These are phyloP conservation scores for Colletotrichum godetiae DNA, from an alignment of 2,329 filamentous ascomycete genomes.

Conservation along the genomic window DNA sequence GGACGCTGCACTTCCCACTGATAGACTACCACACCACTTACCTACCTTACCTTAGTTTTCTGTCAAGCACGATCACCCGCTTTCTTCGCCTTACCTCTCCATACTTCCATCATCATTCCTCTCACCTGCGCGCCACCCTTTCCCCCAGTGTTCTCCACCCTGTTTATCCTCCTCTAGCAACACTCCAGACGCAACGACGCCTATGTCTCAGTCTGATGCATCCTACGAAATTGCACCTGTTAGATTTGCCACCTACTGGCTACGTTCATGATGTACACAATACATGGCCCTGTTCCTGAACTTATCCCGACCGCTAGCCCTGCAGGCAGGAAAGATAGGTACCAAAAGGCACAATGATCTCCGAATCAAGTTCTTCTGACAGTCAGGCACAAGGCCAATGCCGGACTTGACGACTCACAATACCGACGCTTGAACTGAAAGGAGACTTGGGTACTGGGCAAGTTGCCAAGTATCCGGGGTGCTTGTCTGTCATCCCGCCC, in stretches of 20 bases:
- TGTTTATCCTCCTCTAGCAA: background rate
- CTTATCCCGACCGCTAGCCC: background rate
- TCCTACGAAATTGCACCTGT: background rate
- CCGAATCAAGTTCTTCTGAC: background rate
- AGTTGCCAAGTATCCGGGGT: background rate
- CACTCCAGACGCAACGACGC: background rate
- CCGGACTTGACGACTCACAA: background rate
- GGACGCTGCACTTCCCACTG: background rate
- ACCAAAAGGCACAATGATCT: background rate
- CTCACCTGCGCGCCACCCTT: background rate
- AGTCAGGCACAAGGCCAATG: background rate
- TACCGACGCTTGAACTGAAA: background rate
- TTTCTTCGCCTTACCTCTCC: background rate
- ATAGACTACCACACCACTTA: too few relatives aligned
- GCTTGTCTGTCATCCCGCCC: background rate
- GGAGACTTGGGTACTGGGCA: background rate
- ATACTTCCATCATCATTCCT: background rate
- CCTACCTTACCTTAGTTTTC: background rate
- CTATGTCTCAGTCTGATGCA: background rate
- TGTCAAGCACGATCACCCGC: background rate
- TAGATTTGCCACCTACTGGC: background rate
- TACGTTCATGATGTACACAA: background rate
- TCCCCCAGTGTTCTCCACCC: background rate
- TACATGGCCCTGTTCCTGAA: background rate
- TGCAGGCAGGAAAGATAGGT: background rate